These are phyloP conservation scores for Didymosphaeria variabile DNA, from an alignment of 2,329 filamentous ascomycete genomes.

Conservation along the genomic window DNA sequence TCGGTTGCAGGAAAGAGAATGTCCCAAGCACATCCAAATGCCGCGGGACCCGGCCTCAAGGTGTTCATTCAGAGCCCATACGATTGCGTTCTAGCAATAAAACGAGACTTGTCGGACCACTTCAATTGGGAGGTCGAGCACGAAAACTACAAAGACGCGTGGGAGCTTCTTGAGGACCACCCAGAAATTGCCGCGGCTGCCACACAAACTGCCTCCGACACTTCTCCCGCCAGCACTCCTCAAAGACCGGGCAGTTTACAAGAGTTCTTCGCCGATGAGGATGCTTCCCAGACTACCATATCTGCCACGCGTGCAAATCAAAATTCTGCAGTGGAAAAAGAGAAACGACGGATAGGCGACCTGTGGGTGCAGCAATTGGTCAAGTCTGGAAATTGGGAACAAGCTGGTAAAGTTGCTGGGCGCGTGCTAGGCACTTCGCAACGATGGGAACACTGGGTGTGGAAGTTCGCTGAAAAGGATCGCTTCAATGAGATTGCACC, in stretches of 20 bases:
- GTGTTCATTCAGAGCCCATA: constrained; percentile 97
- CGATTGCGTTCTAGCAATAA: constrained; percentile 92
- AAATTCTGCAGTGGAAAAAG: constrained; percentile 77
- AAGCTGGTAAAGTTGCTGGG: constrained; percentile 81
- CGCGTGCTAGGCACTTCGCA: constrained; percentile 82
- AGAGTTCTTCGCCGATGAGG: constrained; percentile 78
- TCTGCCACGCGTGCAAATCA: constrained; percentile 64
- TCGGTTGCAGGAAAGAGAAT: constrained; percentile 33
- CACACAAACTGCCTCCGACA: constrained; percentile 48
- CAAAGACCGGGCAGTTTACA: constrained; percentile 56
- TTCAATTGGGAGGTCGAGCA: constrained; percentile 85
- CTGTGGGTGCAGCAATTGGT: constrained; percentile 91
- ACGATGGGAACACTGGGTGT: constrained; percentile 96
- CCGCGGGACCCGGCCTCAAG: constrained; percentile 69
- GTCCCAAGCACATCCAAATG: constrained; percentile 57
- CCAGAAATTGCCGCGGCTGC: constrained; percentile 70
- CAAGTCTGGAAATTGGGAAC: constrained; percentile 75
- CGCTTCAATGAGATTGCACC: constrained; percentile 90
- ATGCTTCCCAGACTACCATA: constrained; percentile 67
- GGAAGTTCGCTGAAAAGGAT: constrained; percentile 84
- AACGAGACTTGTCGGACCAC: constrained; percentile 85
- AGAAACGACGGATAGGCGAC: constrained; percentile 91
- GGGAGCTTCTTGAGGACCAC: constrained; percentile 87
- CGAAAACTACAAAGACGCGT: constrained; percentile 82
- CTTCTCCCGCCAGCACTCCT: constrained; percentile 55